Base-by-base conservation (phyloP, 257 asterid genomes). In the Solanum pennellii region DNA sequence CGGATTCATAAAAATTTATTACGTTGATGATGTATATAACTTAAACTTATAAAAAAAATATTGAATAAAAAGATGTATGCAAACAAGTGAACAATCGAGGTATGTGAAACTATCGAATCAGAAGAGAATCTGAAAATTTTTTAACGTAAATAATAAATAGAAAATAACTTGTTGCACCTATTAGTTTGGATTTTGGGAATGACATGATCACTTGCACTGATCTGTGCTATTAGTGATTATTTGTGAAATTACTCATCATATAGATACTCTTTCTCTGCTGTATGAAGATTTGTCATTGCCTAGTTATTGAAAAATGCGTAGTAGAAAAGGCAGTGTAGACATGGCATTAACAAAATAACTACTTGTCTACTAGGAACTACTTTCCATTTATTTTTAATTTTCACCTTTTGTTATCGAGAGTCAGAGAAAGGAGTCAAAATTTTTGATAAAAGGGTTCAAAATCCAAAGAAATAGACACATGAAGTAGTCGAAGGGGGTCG, bases 1-100 rank as follows among this genome's bases (percentile, higher is more conserved):
- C 0, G 0, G 10, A 52, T 2, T 2, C 1, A 52, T 52, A 0
- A 52, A 16, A 52, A 2, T 0, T 52, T 0, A 52, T 59, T n/a
- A 65, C 0, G 25, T 1, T 65, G 6, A 9, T 59, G 5, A 56
- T 21, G 13, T 21, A 21, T 7, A 59, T 59, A 59, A 59, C 68
- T 59, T 59, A 21, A 59, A 59, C 3, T 21, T 27, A 59, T 21
- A 59, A 7, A 21, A 21, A 21, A 21, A 21, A 21, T 0, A 59
- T n/a, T n/a, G 1, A n/a, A n/a, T 11, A n/a, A 12, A 65, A n/a
- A n/a, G 16, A 65, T 1, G 8, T n/a, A 65, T 65, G 27, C 16
- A n/a, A 62, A 62, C 3, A 20, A 49, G 10, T 11, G 21, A 56
- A 56, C 13, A 20, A 49, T 21, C 0, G 18, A 18, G n/a, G 2